Conservation (phyloP, 2,329 filamentous ascomycete species). For the Trichoderma koningiopsis region DNA sequence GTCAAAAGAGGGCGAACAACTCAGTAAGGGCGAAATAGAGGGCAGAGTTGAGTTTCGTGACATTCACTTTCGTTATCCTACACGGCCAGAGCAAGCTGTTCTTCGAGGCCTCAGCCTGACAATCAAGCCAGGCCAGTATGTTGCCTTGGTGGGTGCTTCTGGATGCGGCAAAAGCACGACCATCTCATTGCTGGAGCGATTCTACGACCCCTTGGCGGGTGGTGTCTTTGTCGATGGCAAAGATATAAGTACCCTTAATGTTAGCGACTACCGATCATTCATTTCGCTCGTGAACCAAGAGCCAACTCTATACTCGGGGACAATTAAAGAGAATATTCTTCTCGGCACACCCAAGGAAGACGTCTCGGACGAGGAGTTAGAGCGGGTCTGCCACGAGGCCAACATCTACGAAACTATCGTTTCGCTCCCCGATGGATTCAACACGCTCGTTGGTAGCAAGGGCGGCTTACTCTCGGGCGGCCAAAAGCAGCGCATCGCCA, state of each 20-base stretch:
- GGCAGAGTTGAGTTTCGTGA: constrained; percentile 86
- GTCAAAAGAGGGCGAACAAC: constrained; percentile 66
- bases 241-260: constrained; percentile 77
- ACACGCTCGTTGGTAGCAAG: constrained; percentile 83
- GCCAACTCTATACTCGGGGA: constrained; percentile 91
- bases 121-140: constrained; percentile 77
- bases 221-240: constrained; percentile 79
- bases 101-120: constrained; percentile 78
- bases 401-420: constrained; percentile 93
- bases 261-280: constrained; percentile 81
- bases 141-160: constrained; percentile 89
- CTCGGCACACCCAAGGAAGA: constrained; percentile 70
- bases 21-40: constrained; percentile 62
- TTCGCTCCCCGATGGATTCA: constrained; percentile 81
- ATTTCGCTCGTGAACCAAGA: constrained; percentile 92
- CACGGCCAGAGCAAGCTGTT: constrained; percentile 87
- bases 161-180: constrained; percentile 95
- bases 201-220: constrained; percentile 86
- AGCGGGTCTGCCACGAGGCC: constrained; percentile 81
- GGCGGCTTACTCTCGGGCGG: constrained; percentile 84
- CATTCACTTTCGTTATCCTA: constrained; percentile 93
- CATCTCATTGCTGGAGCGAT: constrained; percentile 87
- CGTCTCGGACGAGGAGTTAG: constrained; percentile 70
- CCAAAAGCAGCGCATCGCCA: constrained; percentile 93
- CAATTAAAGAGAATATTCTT: constrained; percentile 86